phyloP scores from a whole-genome alignment of 345 rosid genomes.

The Viola odorata region DNA sequence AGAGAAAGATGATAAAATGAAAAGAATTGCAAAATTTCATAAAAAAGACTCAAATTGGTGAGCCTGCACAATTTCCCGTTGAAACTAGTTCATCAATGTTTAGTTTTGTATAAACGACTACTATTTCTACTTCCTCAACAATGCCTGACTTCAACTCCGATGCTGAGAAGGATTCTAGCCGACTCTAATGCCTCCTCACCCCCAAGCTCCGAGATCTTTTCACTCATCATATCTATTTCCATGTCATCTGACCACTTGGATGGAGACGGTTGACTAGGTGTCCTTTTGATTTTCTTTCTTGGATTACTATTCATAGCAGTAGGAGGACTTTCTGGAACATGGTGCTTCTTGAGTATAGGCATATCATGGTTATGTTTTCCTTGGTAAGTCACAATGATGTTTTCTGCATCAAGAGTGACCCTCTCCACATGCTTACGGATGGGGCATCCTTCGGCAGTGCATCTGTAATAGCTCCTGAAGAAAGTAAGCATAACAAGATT shows the following conservation, averaged over 20 bases:
- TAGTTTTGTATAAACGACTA: too few species aligned
- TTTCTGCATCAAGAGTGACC: slow-evolving; percentile 5
- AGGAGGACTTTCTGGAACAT: neutral
- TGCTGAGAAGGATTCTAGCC: slow-evolving; percentile 24
- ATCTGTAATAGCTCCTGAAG: slow-evolving; percentile 28
- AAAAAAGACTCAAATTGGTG: too few species aligned
- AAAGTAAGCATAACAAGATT: neutral
- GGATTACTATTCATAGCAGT: neutral
- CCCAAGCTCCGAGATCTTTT: slow-evolving; percentile 25
- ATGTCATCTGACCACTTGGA: neutral
- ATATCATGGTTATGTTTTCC: slow-evolving; percentile 25
- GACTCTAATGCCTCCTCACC: slow-evolving; percentile 24
- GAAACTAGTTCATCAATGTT: too few species aligned
- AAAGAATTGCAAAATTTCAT: too few species aligned
- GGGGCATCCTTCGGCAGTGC: slow-evolving; percentile 27
- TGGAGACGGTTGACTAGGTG: neutral
- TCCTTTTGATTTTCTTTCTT: slow-evolving; percentile 1
- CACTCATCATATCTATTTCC: slow-evolving; percentile 13
- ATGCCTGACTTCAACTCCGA: slow-evolving; percentile 9
- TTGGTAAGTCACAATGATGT: slow-evolving; percentile 9
- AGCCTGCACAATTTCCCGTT: too few species aligned
- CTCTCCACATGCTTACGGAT: slow-evolving; percentile 26
- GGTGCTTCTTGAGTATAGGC: slow-evolving; percentile 16
- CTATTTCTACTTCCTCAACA: slow-evolving; percentile 1
- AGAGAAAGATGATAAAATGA: too few species aligned